phyloP scores from a whole-genome alignment of 805 yeast genomes.

The Pichia thaimueangensis region DNA sequence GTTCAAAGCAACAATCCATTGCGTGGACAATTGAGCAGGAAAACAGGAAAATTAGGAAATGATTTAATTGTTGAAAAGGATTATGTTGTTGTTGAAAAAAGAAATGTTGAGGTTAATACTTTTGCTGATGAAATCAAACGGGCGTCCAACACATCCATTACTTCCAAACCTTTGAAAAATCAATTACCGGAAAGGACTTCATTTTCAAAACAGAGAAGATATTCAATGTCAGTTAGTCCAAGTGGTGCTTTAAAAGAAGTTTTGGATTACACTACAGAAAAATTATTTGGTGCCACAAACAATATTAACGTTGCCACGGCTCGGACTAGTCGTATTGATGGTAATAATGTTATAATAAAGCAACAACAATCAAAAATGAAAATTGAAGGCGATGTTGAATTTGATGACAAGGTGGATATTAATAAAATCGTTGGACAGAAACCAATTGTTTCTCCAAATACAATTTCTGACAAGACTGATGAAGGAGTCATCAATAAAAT shows the following conservation, averaged over 20 bases:
- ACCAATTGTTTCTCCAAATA: neutral
- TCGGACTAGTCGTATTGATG: constrained; percentile 4
- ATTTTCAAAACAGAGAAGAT: constrained; percentile 16
- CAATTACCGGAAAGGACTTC: constrained; percentile 39
- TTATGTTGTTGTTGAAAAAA: constrained; percentile 90
- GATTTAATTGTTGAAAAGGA: constrained; percentile 56
- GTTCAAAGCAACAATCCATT: neutral
- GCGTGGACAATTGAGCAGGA: neutral
- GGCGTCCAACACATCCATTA: too few relatives aligned
- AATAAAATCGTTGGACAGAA: neutral
- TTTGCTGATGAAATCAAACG: constrained; percentile 86
- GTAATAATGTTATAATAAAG: constrained; percentile 11
- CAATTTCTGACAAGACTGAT: neutral
- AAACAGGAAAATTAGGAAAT: neutral
- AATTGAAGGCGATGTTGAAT: too few relatives aligned
- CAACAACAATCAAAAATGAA: neutral
- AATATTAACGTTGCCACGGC: neutral
- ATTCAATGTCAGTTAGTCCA: constrained; percentile 41
- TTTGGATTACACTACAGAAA: constrained; percentile 76
- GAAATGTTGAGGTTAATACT: constrained; percentile 92
- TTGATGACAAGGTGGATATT: neutral
- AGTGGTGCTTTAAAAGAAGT: constrained; percentile 87
- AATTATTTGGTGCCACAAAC: constrained; percentile 57
- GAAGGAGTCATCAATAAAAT: constrained; percentile 39
- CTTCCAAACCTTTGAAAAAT: neutral